Evolutionary conservation across 352 stramenopile species (phyloP).

Genomic region (Pilasporangium apinafurcum): DNA sequence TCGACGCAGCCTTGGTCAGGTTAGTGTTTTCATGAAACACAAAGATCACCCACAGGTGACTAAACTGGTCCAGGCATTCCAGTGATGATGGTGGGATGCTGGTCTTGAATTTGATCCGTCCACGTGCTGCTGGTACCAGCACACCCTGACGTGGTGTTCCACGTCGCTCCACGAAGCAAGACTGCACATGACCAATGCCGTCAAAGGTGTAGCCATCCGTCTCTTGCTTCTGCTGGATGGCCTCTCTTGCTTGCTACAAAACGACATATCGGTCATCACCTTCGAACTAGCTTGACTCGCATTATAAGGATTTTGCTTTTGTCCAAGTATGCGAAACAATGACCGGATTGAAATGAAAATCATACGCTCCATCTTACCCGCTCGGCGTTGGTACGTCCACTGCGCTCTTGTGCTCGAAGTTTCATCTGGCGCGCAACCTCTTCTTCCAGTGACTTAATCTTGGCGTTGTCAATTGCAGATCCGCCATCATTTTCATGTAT

Average conservation of each 20-base stretch:
- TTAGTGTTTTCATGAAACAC: slow-evolving; percentile 92
- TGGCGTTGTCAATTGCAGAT: slow-evolving; percentile 18
- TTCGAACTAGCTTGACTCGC: too few relatives aligned
- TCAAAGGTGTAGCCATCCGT: slow-evolving; percentile 62
- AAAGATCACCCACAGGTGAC: slow-evolving; percentile 88
- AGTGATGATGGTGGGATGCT: slow-evolving; percentile 68
- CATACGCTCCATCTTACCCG: slow-evolving; percentile 7
- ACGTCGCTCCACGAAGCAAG: slow-evolving; percentile 83
- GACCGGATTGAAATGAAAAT: too few relatives aligned
- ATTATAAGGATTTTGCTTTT: too few relatives aligned
- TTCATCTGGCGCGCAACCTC: slow-evolving; percentile 69
- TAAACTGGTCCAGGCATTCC: slow-evolving; percentile 81
- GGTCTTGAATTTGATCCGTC: slow-evolving; percentile 70
- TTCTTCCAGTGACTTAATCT: slow-evolving; percentile 39
- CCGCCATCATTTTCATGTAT: not conserved
- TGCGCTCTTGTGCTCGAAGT: slow-evolving; percentile 66
- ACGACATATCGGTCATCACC: not conserved
- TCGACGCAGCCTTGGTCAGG: slow-evolving; percentile 24
- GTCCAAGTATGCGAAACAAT: too few relatives aligned
- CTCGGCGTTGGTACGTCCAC: slow-evolving; percentile 66
- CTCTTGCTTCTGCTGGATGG: slow-evolving; percentile 61
- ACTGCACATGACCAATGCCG: slow-evolving; percentile 64
- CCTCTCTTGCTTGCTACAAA: slow-evolving; percentile 39
- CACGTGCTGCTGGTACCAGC: slow-evolving; percentile 57
- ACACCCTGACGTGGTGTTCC: slow-evolving; percentile 78